phyloP scores from a whole-genome alignment of 139 green algal genomes.

The Zygnema cylindricum region DNA sequence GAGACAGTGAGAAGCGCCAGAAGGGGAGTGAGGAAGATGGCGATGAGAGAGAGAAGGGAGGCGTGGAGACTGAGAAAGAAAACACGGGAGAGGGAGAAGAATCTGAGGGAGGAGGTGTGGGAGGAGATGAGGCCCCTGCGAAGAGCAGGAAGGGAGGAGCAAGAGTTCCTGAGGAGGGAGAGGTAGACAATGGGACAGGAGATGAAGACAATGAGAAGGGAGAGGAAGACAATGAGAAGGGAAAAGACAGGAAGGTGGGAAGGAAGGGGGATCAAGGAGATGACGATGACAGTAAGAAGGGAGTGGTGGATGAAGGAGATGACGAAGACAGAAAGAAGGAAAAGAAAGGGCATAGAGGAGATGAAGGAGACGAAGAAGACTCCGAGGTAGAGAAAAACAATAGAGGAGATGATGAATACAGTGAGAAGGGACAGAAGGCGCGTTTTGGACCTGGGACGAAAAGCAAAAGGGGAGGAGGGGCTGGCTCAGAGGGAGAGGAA shows the following conservation, averaged over 20 bases:
- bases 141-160: background rate
- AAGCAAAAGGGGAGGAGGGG: background rate
- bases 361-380: background rate
- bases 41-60: background rate
- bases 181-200: background rate
- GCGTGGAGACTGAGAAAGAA: background rate
- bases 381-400: background rate
- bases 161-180: background rate
- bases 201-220: background rate
- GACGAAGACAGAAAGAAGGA: background rate
- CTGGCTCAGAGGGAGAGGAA: slow-evolving; percentile 2
- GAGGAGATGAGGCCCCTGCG: background rate
- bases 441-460: background rate
- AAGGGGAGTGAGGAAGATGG: background rate
- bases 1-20: background rate
- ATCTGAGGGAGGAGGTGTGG: background rate
- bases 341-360: background rate
- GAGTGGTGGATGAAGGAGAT: background rate
- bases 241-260: background rate
- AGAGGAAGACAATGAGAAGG: background rate
- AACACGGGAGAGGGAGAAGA: slow-evolving; percentile 4
- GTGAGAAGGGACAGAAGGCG: background rate
- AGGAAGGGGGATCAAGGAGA: background rate
- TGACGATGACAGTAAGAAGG: background rate
- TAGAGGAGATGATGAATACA: background rate